Evolutionary conservation across 2,329 filamentous ascomycete genomes (phyloP), one percentile per base, ranked within the genome.

Genomic region (Xylariales sp.): DNA sequence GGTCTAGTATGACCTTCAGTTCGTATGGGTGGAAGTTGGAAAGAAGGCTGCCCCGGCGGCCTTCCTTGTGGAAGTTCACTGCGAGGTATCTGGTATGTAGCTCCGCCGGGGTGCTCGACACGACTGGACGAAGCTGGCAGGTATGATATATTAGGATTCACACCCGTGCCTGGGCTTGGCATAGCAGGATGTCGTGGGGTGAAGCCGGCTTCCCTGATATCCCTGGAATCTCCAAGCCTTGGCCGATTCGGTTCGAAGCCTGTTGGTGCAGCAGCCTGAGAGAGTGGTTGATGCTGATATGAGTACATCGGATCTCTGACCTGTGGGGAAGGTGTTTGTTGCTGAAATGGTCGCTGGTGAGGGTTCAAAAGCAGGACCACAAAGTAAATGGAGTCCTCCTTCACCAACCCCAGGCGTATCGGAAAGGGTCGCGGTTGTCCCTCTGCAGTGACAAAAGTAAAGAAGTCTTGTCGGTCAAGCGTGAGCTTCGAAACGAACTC

Each of bases 361-460:
- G 63, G 45, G 18, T 48, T 60, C 41, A 80, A 52, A 28, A 70
- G 47, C 38, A 81, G 48, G 6, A 80, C 72, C 29, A 83, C 67
- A 46, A 81, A 81, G 54, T 78, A 83, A 41, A 80, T 76, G 27
- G 76, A 78, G 4, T 76, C 74, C 44, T 72, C 71, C 49, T 79
- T 82, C 11, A 70, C 74, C 20, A 83, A 62, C 1, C 77, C 76
- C 25, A 81, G 52, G 2, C 71, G 73, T 20, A 78, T 61, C 2
- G 68, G 60, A 41, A 72, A 69, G 8, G 63, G 61, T 41, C 76
- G 63, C 20, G 63, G 61, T 41, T 75, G 73, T 14, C 76, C 73
- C 36, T 79, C 73, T 3, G 61, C 57, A 3, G 65, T 61, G 33
- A 66, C 56, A 46, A 83, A 81, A 2, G 67, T 71, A 30, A 82